phyloP scores from a whole-genome alignment of 2,329 filamentous ascomycete species.

The Madurella mycetomatis region DNA sequence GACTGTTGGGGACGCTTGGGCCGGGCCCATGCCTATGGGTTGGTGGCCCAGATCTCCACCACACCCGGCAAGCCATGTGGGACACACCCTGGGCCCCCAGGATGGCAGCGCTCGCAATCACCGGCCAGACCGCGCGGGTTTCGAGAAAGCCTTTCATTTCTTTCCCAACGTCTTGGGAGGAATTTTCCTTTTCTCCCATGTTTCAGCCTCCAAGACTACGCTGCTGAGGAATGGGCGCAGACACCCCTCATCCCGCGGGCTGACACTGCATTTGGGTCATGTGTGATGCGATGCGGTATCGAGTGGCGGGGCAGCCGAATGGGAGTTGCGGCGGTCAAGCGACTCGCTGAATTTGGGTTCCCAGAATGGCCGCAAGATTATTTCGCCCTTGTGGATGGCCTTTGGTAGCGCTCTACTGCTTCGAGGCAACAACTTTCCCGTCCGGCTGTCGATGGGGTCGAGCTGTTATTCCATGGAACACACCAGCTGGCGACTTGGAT shows the following conservation, averaged over 20 bases:
- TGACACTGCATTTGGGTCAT: background rate
- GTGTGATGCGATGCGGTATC: slow-evolving; percentile 14
- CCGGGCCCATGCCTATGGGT: slow-evolving; percentile 19
- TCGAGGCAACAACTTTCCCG: background rate
- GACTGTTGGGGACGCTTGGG: slow-evolving; percentile 14
- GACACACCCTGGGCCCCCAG: slow-evolving; percentile 10
- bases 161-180: background rate
- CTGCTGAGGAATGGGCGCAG: slow-evolving; percentile 3
- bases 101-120: slow-evolving; percentile 4
- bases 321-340: slow-evolving; percentile 21
- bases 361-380: background rate
- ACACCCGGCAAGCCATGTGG: slow-evolving; percentile 21
- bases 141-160: background rate
- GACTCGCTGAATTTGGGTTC: slow-evolving; percentile 5
- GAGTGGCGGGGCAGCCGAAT: slow-evolving; percentile 19
- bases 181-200: background rate
- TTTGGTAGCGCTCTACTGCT: background rate
- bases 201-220: background rate
- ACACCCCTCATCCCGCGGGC: background rate
- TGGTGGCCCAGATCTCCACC: slow-evolving; percentile 21
- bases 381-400: background rate
- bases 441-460: background rate
- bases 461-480: background rate
- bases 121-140: slow-evolving; percentile 3
- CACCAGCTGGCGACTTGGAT: background rate